phyloP scores from a whole-genome alignment of 2,329 filamentous ascomycete genomes.

The Fusarium burgessii region DNA sequence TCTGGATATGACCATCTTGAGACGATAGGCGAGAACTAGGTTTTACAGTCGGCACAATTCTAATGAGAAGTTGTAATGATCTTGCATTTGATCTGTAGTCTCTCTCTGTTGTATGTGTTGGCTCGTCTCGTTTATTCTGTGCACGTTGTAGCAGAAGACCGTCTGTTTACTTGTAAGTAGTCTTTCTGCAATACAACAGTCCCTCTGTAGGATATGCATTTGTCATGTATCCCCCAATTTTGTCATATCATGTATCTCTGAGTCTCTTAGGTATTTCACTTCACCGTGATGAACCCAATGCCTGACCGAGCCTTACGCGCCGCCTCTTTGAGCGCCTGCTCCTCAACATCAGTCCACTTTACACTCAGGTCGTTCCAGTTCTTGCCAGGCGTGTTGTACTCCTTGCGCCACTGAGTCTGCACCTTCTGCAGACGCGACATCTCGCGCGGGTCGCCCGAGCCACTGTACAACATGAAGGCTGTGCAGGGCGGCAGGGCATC shows the following conservation, averaged over 20 bases:
- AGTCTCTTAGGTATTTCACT: conserved; percentile 55
- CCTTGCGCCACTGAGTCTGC: conserved; percentile 70
- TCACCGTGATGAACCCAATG: conserved; percentile 73
- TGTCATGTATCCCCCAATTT: background rate
- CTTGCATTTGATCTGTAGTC: conserved; percentile 19
- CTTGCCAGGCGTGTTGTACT: conserved; percentile 72
- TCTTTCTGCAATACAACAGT: background rate
- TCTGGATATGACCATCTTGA: conserved; percentile 12
- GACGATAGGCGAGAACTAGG: conserved; percentile 3
- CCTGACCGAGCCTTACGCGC: conserved; percentile 69
- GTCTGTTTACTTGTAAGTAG: background rate
- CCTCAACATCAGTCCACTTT: conserved; percentile 75
- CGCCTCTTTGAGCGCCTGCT: conserved; percentile 70
- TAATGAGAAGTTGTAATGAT: conserved; percentile 43
- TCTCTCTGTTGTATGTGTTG: conserved; percentile 1
- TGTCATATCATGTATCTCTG: background rate
- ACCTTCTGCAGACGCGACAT: conserved; percentile 72
- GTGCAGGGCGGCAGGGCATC: conserved; percentile 72
- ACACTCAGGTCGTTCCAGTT: conserved; percentile 76
- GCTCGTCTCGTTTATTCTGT: background rate
- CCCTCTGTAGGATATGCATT: background rate
- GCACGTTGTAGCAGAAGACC: background rate
- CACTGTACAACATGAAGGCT: conserved; percentile 73
- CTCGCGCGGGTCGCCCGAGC: conserved; percentile 75
- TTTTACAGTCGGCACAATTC: conserved; percentile 22